Evolutionary conservation across 441 rosid species (phyloP).

Genomic region (Croton laevigatus): DNA sequence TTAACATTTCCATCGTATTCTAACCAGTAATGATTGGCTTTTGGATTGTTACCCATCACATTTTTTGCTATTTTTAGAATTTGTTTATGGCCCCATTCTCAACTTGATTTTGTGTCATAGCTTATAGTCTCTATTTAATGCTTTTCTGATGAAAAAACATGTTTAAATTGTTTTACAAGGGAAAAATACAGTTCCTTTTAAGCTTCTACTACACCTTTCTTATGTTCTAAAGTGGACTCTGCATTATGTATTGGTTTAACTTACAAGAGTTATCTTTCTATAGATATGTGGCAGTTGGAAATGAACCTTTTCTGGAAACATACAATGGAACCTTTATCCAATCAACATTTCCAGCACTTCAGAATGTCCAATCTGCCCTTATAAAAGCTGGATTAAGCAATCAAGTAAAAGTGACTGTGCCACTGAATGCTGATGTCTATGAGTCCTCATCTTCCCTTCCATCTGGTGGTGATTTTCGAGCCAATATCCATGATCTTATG

Average conservation of each 20-base stretch:
- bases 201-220: too few species aligned
- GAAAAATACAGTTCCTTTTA: not conserved
- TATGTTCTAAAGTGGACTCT: not conserved
- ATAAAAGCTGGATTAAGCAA: constrained; percentile 68
- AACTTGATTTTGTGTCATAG: not conserved
- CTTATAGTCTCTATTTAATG: not conserved
- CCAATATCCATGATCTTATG: constrained; percentile 77
- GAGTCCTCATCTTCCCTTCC: constrained; percentile 43
- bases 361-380: constrained; percentile 71
- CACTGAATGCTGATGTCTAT: constrained; percentile 86
- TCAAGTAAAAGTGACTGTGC: constrained; percentile 77
- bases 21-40: not conserved
- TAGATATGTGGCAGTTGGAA: constrained; percentile 95
- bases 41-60: not conserved
- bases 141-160: not conserved
- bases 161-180: not conserved
- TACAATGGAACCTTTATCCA: constrained; percentile 74
- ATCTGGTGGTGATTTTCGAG: constrained; percentile 91
- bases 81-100: not conserved
- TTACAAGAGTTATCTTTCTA: not conserved
- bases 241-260: not conserved
- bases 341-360: constrained; percentile 82
- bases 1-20: not conserved
- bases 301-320: constrained; percentile 83
- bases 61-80: not conserved